Evolutionary conservation across 768 basidiomycete genomes (phyloP).

Genomic region (Erythrobasidium yunnanense): DNA sequence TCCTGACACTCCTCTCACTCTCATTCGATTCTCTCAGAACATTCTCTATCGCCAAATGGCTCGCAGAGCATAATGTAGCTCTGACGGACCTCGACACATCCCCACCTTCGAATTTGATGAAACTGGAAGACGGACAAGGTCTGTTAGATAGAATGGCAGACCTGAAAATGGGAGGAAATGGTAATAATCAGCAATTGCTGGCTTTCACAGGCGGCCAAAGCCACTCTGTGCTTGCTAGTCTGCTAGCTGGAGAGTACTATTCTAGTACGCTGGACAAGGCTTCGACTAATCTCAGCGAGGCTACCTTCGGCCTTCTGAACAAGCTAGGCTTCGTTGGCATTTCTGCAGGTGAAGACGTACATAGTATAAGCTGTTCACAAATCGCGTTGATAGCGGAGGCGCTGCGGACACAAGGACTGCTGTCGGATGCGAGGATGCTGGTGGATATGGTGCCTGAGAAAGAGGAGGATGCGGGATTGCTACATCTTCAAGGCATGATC

Average conservation of each 20-base stretch:
- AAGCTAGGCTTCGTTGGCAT: not conserved
- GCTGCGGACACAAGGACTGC: not conserved
- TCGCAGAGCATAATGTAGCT: not conserved
- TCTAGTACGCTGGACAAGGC: not conserved
- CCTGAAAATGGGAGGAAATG: not conserved
- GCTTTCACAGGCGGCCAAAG: not conserved
- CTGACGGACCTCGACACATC: not conserved
- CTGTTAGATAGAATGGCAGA: not conserved
- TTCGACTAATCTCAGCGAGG: not conserved
- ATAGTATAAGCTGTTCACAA: not conserved
- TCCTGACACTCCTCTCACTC: not conserved
- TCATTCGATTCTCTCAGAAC: not conserved
- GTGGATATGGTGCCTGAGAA: not conserved
- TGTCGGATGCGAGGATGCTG: not conserved
- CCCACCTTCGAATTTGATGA: too few relatives aligned
- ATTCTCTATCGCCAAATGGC: not conserved
- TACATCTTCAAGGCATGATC: constrained; percentile 4
- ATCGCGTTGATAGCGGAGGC: not conserved
- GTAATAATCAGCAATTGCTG: not conserved
- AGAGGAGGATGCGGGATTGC: constrained; percentile 11
- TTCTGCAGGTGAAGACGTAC: too few relatives aligned
- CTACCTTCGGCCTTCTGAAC: not conserved
- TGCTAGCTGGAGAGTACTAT: not conserved
- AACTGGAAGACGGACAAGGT: not conserved
- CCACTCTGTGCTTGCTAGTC: not conserved